These are phyloP conservation scores for Malus sylvestris DNA, from an alignment of 306 rosid genomes.

Conservation along the genomic window DNA sequence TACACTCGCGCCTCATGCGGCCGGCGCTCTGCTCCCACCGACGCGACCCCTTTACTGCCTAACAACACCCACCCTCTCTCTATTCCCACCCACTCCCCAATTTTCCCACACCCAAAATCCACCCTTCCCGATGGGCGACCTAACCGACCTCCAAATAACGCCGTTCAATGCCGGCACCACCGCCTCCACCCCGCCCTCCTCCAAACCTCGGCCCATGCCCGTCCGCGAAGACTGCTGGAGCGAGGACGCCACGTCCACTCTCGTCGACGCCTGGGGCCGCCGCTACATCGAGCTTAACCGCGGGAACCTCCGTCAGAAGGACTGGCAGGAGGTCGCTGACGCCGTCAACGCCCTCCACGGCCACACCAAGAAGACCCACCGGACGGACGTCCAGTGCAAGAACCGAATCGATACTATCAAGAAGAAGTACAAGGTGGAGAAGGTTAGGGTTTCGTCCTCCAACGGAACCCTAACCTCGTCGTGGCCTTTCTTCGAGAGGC, in stretches of 20 bases:
- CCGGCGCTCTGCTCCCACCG: conserved; percentile 49
- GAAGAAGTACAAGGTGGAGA: conserved; percentile 92
- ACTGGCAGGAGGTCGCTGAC: conserved; percentile 97
- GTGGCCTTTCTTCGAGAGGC: conserved; percentile 78
- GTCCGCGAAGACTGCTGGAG: conserved; percentile 98
- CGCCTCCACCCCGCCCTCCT: conserved; percentile 3
- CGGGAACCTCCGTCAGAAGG: conserved; percentile 95
- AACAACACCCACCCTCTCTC: conserved; percentile 9
- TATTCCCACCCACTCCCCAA: conserved; percentile 1
- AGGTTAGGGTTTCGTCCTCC: conserved; percentile 68
- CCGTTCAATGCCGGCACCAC: conserved; percentile 25
- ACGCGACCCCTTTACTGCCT: conserved; percentile 19
- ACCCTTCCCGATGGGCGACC: conserved; percentile 47
- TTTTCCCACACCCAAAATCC: not conserved
- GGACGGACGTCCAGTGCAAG: conserved; percentile 95
- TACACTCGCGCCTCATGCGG: conserved; percentile 57
- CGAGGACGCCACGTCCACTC: conserved; percentile 85
- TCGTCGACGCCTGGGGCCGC: conserved; percentile 88
- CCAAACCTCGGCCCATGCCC: conserved; percentile 53
- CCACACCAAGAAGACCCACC: conserved; percentile 76
- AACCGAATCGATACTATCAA: conserved; percentile 89
- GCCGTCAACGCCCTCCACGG: conserved; percentile 92
- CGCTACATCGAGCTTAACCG: conserved; percentile 91
- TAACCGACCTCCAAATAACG: conserved; percentile 36
- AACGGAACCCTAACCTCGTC: conserved; percentile 39